phyloP scores from a whole-genome alignment of 2,329 filamentous ascomycete species.

The Aspergillus novoparasiticus region DNA sequence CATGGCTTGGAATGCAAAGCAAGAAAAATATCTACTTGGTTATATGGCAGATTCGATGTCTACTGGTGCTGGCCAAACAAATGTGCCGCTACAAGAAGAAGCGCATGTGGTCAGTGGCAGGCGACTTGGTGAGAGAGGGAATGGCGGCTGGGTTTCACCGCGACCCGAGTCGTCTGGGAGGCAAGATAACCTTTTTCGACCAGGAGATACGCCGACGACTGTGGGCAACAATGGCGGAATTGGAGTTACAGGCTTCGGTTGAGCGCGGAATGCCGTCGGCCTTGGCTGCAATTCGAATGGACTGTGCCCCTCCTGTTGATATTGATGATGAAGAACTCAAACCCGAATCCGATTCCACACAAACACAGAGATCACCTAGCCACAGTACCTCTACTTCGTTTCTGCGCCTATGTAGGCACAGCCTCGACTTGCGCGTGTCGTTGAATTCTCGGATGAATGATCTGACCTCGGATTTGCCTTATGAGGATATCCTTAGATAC shows the following conservation, averaged over 20 bases:
- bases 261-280: not conserved
- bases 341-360: not conserved
- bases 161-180: slow-evolving; percentile 43
- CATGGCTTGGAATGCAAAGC: slow-evolving; percentile 37
- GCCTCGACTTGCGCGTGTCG: not conserved
- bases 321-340: not conserved
- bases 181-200: slow-evolving; percentile 46
- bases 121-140: slow-evolving; percentile 50
- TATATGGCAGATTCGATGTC: slow-evolving; percentile 53
- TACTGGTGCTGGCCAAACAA: slow-evolving; percentile 51
- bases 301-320: not conserved
- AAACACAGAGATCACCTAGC: not conserved
- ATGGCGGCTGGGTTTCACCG: slow-evolving; percentile 56
- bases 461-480: not conserved
- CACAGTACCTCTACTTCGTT: not conserved
- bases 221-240: not conserved
- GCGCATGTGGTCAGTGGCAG: slow-evolving; percentile 52
- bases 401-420: not conserved
- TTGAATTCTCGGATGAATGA: not conserved
- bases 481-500: not conserved
- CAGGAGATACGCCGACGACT: slow-evolving; percentile 45
- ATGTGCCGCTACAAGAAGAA: slow-evolving; percentile 54
- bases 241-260: not conserved
- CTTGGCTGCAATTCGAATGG: not conserved
- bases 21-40: slow-evolving; percentile 53